Evolutionary conservation across 176 grass and related monocot species (phyloP).

Genomic region (Musa itinerans): DNA sequence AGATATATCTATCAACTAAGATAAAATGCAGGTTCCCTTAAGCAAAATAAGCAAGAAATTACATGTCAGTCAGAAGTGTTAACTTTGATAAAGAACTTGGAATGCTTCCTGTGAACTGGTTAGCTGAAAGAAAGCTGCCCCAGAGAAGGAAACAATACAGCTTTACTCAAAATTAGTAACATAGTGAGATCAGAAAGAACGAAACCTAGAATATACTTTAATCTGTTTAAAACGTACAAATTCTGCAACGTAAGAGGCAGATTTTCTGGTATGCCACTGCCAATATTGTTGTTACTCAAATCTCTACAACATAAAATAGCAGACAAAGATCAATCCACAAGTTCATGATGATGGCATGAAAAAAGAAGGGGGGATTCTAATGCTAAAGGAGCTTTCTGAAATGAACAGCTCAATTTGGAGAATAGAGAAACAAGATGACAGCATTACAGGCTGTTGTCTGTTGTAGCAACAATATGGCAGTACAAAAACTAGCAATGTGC

Average conservation of each 20-base stretch:
- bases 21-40: constrained; percentile 8
- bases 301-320: constrained; percentile 40
- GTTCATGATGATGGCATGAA: background rate
- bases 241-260: constrained; percentile 65
- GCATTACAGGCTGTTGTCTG: too few relatives aligned
- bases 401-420: background rate
- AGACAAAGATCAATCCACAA: background rate
- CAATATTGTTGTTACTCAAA: constrained; percentile 95
- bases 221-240: constrained; percentile 47
- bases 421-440: background rate
- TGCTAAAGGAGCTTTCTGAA: background rate
- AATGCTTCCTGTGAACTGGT: constrained; percentile 75
- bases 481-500: background rate
- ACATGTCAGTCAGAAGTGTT: constrained; percentile 61
- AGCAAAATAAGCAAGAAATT: constrained; percentile 20
- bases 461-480: background rate
- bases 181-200: background rate
- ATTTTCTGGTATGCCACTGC: constrained; percentile 76
- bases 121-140: constrained; percentile 76
- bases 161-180: background rate
- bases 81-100: constrained; percentile 73
- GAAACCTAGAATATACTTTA: background rate
- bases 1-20: constrained; percentile 11
- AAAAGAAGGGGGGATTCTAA: background rate
- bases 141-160: constrained; percentile 7